Base-by-base conservation (phyloP, 495 filamentous ascomycete species). In the Podospora pseudopauciseta region DNA sequence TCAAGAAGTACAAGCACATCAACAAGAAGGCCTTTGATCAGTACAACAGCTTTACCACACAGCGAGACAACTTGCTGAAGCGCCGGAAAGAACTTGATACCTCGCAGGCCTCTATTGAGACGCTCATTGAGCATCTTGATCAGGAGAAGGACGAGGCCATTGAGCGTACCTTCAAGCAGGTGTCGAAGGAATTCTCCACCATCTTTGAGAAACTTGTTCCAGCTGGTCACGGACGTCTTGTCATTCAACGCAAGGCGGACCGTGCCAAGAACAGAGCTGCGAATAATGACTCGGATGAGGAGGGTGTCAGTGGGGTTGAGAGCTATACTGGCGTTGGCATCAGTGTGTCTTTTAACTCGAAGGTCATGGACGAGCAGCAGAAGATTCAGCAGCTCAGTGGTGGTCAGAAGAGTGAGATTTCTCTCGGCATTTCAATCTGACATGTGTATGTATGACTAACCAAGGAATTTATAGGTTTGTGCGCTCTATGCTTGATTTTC, bases 11-110 rank as follows among this genome's bases (percentile, higher is more conserved):
- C 82, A 91, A 90, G 44, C 92, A 97, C 73, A 92, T 99, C 75
- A 99, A 99, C 86, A 99, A 98, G 81, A 99, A 99, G 78, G 95
- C 95, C 0, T 96, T 97, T 70, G 96, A 99, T 78, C 95, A 99
- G 78, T 98, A 97, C 84, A 94, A 93, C 80, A 96, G 88, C 79
- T 98, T 98, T 79, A 97, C 94, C 20, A 90, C 88, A 65, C 92
- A 97, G 77, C 89, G 94, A 5, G 92, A 96, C 60, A 88, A 87
- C 4, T 83, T 99, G 7, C 89, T 89, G 0, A 90, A 90, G 69
- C 90, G 95, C 60, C 86, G 93, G 19, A 85, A 88, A 68, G 95
- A 98, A 77, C 87, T 99, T 27, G 92, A 96, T 68, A 87, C 85
- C 2, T 91, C 88, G 5, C 92, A 96, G 68, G 83, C 81, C 32